A percentile compares a stretch with the other conserved stretches of the same genome.
These are phyloP conservation scores for Spiraea crenata DNA, from an alignment of 331 rosid genomes.

Conservation along the genomic window DNA sequence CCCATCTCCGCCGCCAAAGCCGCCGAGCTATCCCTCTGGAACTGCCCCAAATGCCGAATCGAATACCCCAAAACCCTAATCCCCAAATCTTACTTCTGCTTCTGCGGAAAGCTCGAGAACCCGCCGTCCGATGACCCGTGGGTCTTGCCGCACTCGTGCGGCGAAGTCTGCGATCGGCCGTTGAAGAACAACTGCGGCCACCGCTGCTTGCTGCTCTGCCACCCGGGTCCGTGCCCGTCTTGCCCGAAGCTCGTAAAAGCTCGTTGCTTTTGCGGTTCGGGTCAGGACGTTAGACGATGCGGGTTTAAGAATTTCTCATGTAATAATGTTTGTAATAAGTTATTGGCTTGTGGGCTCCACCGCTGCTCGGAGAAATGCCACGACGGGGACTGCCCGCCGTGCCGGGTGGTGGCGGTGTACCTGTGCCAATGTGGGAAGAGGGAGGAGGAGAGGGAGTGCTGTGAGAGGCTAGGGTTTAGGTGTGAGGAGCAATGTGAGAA, in stretches of 20 bases:
- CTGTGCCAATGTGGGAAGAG: conserved; percentile 68
- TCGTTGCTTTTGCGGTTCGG: conserved; percentile 69
- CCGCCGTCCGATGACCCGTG: conserved; percentile 91
- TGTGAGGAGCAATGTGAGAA: conserved; percentile 60
- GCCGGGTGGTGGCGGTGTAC: conserved; percentile 44
- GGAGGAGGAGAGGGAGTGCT: conserved; percentile 73
- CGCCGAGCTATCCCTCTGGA: conserved; percentile 59
- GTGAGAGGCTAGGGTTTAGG: conserved; percentile 49
- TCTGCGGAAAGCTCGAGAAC: conserved; percentile 75
- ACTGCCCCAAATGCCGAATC: conserved; percentile 86
- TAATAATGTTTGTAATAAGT: conserved; percentile 47
- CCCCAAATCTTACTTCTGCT: conserved; percentile 65
- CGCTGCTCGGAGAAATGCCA: conserved; percentile 66
- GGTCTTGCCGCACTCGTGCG: conserved; percentile 91
- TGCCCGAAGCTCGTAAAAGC: conserved; percentile 74
- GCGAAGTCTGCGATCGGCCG: conserved; percentile 76
- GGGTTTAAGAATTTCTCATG: conserved; percentile 78
- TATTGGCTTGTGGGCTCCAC: conserved; percentile 64
- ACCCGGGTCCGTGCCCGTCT: conserved; percentile 96
- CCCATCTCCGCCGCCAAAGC: conserved; percentile 49
- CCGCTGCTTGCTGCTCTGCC: conserved; percentile 74
- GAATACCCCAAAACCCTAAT: conserved; percentile 64
- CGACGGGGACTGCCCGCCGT: conserved; percentile 63
- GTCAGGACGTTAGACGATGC: conserved; percentile 63
- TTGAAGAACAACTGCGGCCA: conserved; percentile 78